Evolutionary conservation across 2,329 filamentous ascomycete species (phyloP).

Genomic region (Didymella lethalis): DNA sequence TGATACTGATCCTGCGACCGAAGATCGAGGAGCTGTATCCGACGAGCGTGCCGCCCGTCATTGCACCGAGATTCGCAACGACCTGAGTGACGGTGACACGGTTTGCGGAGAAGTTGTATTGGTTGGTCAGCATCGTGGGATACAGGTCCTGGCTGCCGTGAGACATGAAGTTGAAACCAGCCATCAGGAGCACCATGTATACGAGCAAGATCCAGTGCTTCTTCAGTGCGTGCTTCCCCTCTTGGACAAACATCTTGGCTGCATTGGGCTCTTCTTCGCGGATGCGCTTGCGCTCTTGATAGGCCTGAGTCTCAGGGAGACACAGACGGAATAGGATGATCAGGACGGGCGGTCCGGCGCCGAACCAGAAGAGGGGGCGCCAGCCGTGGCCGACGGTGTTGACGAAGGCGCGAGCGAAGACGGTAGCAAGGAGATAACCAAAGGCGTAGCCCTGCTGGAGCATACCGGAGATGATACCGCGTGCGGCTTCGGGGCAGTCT

Average conservation of each 20-base stretch:
- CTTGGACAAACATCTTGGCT: slow-evolving; percentile 72
- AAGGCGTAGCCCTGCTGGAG: slow-evolving; percentile 71
- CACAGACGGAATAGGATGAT: slow-evolving; percentile 81
- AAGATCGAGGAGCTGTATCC: slow-evolving; percentile 58
- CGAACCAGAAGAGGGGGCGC: slow-evolving; percentile 91
- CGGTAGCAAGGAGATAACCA: slow-evolving; percentile 68
- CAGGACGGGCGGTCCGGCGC: slow-evolving; percentile 77
- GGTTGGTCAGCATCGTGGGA: slow-evolving; percentile 66
- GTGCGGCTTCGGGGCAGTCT: slow-evolving; percentile 65
- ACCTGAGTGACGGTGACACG: slow-evolving; percentile 59
- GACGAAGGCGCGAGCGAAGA: slow-evolving; percentile 68
- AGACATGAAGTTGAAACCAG: slow-evolving; percentile 91
- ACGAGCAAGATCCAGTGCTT: slow-evolving; percentile 81
- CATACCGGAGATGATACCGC: slow-evolving; percentile 68
- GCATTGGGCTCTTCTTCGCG: slow-evolving; percentile 67
- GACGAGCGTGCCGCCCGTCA: slow-evolving; percentile 56
- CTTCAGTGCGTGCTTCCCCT: slow-evolving; percentile 80
- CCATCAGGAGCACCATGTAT: slow-evolving; percentile 87
- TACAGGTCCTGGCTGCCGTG: slow-evolving; percentile 76
- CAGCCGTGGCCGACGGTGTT: slow-evolving; percentile 80
- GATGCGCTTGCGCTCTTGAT: slow-evolving; percentile 70
- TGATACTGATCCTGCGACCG: slow-evolving; percentile 58
- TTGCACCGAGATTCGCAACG: slow-evolving; percentile 60
- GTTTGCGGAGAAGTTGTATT: slow-evolving; percentile 62
- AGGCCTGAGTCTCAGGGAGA: slow-evolving; percentile 80